A percentile compares a stretch with the other conserved stretches of the same genome.
phyloP scores from a whole-genome alignment of 164 flowering plant species.

The Vitis amurensis region DNA sequence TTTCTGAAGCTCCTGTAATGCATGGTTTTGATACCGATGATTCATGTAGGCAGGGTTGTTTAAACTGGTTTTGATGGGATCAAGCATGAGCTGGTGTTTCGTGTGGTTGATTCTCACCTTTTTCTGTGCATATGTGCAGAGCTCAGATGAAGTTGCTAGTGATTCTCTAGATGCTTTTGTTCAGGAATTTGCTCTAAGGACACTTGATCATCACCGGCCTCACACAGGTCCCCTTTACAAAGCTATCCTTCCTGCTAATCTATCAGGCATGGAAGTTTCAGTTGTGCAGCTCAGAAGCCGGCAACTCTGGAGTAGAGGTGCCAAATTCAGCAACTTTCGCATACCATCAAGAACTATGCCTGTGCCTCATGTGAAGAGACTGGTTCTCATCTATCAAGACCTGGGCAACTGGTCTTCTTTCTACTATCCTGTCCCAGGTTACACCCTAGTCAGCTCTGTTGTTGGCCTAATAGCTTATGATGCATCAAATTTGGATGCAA shows the following conservation, averaged over 20 bases:
- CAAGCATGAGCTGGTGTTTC: slow-evolving; percentile 10
- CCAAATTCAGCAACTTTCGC: slow-evolving; percentile 41
- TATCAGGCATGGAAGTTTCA: slow-evolving; percentile 51
- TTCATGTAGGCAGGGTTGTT: too few species aligned
- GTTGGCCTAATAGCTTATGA: slow-evolving; percentile 48
- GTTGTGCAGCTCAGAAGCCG: slow-evolving; percentile 46
- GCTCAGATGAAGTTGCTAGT: slow-evolving; percentile 11
- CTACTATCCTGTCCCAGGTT: slow-evolving; percentile 47
- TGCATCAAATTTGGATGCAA: slow-evolving; percentile 32
- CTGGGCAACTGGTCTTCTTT: slow-evolving; percentile 63
- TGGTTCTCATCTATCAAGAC: slow-evolving; percentile 53
- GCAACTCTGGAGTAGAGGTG: slow-evolving; percentile 55
- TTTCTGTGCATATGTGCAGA: slow-evolving; percentile 1
- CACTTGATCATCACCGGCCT: slow-evolving; percentile 26
- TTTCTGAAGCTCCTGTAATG: too few species aligned
- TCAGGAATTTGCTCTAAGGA: slow-evolving; percentile 37
- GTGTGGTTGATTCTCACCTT: slow-evolving; percentile 2
- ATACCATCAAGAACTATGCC: slow-evolving; percentile 54
- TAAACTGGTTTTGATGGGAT: neutral
- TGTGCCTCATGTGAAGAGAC: slow-evolving; percentile 48
- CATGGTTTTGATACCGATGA: too few species aligned
- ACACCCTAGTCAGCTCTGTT: slow-evolving; percentile 44
- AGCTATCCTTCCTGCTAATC: slow-evolving; percentile 40
- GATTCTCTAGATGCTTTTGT: slow-evolving; percentile 41
- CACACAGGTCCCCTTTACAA: slow-evolving; percentile 44